Base-by-base conservation (phyloP, 257 asterid species). In the Jasminum sambac region DNA sequence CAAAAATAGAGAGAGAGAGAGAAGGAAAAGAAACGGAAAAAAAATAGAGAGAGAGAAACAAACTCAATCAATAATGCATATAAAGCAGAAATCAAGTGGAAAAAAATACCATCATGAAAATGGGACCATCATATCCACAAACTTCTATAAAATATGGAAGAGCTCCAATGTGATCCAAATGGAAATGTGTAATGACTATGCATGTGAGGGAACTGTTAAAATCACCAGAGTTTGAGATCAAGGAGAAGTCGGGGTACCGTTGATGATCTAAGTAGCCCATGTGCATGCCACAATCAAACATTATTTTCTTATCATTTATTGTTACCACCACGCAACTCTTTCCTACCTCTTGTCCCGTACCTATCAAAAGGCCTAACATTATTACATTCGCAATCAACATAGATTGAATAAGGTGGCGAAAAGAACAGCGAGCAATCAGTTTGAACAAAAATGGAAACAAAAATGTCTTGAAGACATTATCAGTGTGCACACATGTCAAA, bases 241-340 rank as follows among this genome's bases (percentile, higher is more conserved):
- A 81, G 60, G 91, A 86, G 55, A 94, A 94, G 69, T 94, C 90
- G 0, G 98, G 98, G 80, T 82, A 94, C 37, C 88, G 86, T 1
- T 78, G 90, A 71, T 80, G 80, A 73, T 94, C 97, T 2, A 26
- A 70, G 72, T 90, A 78, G 52, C 98, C 95, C 96, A 89, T 87
- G 79, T 94, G 98, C 95, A 94, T 94, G 42, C 98, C 98, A 17
- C 97, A 94, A 63, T 94, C 98, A 57, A 94, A 91, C 98, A 94
- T 94, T 61, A 94, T 88, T 76, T 81, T 76, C 89, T 91, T 94
- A 17, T 95, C 93, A 17, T 86, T 89, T 60, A 94, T 86, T 0
- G 86, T 79, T 73, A 91, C 96, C 74, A 91, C 89, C 40, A 77
- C 97, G 58, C 98, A 94, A 80, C 98, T 94, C 88, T 94, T 94